These are phyloP conservation scores for Apiotrichum montevideense DNA, from an alignment of 1,284 basidiomycete species.

Conservation along the genomic window DNA sequence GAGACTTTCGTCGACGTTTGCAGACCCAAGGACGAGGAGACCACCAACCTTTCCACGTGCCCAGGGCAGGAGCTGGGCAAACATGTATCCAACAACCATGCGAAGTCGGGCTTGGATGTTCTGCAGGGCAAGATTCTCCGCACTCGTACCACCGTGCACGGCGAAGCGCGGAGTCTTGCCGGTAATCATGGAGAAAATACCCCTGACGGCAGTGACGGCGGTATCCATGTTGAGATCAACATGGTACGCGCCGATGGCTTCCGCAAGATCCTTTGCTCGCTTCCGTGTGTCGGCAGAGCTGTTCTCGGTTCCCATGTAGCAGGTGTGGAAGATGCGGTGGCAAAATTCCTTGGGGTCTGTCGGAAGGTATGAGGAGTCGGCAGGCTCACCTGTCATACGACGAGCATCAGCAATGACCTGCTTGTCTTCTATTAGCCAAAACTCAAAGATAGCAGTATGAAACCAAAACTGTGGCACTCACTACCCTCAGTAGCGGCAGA, in stretches of 20 bases:
- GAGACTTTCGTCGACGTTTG: conserved; percentile 96
- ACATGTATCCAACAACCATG: conserved; percentile 96
- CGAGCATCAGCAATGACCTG: conserved; percentile 88
- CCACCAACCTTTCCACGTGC: conserved; percentile 77
- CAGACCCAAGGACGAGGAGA: conserved; percentile 87
- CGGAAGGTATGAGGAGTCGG: conserved; percentile 73
- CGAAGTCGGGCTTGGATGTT: conserved; percentile 94
- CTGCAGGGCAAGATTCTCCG: conserved; percentile 93
- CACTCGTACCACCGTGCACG: conserved; percentile 75
- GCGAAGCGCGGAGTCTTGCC: conserved; percentile 75
- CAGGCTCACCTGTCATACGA: conserved; percentile 76
- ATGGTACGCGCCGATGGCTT: conserved; percentile 93
- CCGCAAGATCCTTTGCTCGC: conserved; percentile 77
- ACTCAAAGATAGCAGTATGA: neutral
- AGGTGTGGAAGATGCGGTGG: conserved; percentile 86
- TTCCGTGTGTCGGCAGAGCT: conserved; percentile 78
- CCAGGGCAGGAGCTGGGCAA: conserved; percentile 94
- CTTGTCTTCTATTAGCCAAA: conserved; percentile 53
- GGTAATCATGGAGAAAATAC: conserved; percentile 79
- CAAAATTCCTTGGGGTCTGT: conserved; percentile 80
- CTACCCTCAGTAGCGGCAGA: conserved; percentile 67
- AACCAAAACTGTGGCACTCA: conserved; percentile 39
- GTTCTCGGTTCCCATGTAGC: conserved; percentile 99
- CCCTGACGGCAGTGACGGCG: conserved; percentile 73
- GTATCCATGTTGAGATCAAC: conserved; percentile 94